phyloP scores from a whole-genome alignment of 495 filamentous ascomycete genomes.

The Aeminium ludgeri region DNA sequence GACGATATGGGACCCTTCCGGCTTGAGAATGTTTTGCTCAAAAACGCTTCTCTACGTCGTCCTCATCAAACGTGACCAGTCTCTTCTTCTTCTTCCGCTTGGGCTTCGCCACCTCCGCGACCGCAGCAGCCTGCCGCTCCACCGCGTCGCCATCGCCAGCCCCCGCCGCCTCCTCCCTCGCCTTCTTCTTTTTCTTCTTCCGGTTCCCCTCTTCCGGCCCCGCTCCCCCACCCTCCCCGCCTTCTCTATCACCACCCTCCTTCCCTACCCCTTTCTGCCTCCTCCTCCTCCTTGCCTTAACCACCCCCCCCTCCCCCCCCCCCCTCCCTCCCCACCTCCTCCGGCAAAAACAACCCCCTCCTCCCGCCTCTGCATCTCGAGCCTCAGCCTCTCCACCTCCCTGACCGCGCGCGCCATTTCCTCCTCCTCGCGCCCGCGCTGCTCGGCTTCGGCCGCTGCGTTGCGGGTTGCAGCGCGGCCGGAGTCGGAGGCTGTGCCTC shows the following conservation, averaged over 20 bases:
- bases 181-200: slow-evolving; percentile 30
- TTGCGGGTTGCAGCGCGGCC: slow-evolving; percentile 10
- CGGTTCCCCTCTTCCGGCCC: slow-evolving; percentile 32
- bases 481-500: slow-evolving; percentile 24
- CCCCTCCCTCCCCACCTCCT: slow-evolving; percentile 51
- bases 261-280: slow-evolving; percentile 27
- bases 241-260: neutral
- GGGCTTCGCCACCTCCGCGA: neutral
- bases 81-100: slow-evolving; percentile 20
- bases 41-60: too few species aligned
- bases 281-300: slow-evolving; percentile 61
- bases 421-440: slow-evolving; percentile 46
- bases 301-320: slow-evolving; percentile 49
- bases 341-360: slow-evolving; percentile 60
- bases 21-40: too few species aligned
- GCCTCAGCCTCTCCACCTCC: slow-evolving; percentile 64
- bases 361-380: slow-evolving; percentile 83
- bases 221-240: slow-evolving; percentile 9
- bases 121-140: slow-evolving; percentile 7
- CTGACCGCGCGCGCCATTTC: slow-evolving; percentile 75
- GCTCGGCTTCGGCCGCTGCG: slow-evolving; percentile 30
- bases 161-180: slow-evolving; percentile 2
- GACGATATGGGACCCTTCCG: too few species aligned
- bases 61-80: slow-evolving; percentile 14
- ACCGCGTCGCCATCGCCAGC: too few species aligned